A percentile compares a stretch with the other conserved stretches of the same genome.
Evolutionary conservation across 163 green algal genomes (phyloP).

Genomic region (Coccomyxa subellipsoidea): DNA sequence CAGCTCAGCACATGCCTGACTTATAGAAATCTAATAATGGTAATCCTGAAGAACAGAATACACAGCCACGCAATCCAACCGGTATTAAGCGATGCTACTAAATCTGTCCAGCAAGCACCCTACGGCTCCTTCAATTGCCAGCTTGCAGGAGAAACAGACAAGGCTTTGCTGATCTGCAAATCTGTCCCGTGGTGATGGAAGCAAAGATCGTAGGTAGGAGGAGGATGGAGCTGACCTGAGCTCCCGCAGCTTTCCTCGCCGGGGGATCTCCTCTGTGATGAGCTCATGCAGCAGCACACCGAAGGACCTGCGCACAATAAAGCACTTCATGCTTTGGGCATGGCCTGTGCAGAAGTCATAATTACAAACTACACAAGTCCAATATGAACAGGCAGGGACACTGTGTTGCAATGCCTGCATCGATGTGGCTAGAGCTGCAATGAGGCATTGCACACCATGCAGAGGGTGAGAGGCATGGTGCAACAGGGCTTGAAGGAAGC

Average conservation of each 20-base stretch:
- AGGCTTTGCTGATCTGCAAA: not conserved
- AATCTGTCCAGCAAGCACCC: too few relatives aligned
- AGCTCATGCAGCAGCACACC: slow-evolving; percentile 16
- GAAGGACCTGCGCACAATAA: not conserved
- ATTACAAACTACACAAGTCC: not conserved
- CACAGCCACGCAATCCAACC: too few relatives aligned
- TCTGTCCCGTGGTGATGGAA: not conserved
- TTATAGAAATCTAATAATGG: too few relatives aligned
- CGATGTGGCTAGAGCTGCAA: too few relatives aligned
- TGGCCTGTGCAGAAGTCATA: not conserved
- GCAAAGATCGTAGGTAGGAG: not conserved
- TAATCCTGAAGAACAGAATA: too few relatives aligned
- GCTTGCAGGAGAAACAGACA: too few relatives aligned
- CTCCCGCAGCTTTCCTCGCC: not conserved
- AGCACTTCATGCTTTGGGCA: not conserved
- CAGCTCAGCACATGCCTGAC: too few relatives aligned
- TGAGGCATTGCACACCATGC: too few relatives aligned
- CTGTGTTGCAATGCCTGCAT: too few relatives aligned
- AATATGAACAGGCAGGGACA: too few relatives aligned
- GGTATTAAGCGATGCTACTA: too few relatives aligned
- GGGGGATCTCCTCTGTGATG: slow-evolving; percentile 6
- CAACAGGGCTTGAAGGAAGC: not conserved
- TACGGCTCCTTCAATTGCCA: too few relatives aligned
- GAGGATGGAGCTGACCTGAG: not conserved
- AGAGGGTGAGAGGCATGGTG: not conserved